Evolutionary conservation across 2,329 filamentous ascomycete genomes (phyloP).

Genomic region (Diplodia scrobiculata): DNA sequence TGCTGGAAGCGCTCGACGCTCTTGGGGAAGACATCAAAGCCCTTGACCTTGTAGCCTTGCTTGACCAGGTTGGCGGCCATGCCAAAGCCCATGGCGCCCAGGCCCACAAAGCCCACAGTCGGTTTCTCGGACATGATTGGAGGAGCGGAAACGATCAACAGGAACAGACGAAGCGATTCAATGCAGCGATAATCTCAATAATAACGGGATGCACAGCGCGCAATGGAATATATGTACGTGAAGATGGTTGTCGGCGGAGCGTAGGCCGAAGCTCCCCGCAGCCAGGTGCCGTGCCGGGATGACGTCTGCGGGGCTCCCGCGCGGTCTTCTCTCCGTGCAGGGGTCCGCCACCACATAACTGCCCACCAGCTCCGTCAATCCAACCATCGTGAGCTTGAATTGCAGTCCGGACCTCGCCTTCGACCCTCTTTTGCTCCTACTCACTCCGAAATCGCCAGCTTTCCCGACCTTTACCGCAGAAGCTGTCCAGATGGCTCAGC

Average conservation of each 20-base stretch:
- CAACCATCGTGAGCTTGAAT: conserved; percentile 20
- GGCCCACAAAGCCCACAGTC: conserved; percentile 68
- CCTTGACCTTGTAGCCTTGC: conserved; percentile 66
- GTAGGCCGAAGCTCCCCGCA: conserved; percentile 23
- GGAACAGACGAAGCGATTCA: neutral
- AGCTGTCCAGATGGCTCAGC: too few species aligned
- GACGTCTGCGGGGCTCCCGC: conserved; percentile 24
- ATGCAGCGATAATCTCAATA: neutral
- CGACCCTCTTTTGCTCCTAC: neutral
- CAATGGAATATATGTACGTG: conserved; percentile 14
- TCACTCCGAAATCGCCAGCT: neutral
- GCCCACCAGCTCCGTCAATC: conserved; percentile 17
- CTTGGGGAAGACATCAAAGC: conserved; percentile 70
- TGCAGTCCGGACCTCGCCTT: neutral
- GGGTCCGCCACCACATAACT: neutral
- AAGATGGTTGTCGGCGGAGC: conserved; percentile 6
- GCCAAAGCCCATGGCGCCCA: conserved; percentile 80
- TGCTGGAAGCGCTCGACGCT: conserved; percentile 65
- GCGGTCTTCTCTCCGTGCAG: conserved; percentile 22
- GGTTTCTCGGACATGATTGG: conserved; percentile 43
- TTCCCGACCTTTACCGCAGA: neutral
- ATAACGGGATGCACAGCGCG: conserved; percentile 6
- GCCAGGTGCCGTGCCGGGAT: neutral
- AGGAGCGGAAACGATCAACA: neutral
- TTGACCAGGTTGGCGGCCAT: conserved; percentile 75